Evolutionary conservation across 768 basidiomycete species (phyloP).

Genomic region (Austroboletus eburneus): DNA sequence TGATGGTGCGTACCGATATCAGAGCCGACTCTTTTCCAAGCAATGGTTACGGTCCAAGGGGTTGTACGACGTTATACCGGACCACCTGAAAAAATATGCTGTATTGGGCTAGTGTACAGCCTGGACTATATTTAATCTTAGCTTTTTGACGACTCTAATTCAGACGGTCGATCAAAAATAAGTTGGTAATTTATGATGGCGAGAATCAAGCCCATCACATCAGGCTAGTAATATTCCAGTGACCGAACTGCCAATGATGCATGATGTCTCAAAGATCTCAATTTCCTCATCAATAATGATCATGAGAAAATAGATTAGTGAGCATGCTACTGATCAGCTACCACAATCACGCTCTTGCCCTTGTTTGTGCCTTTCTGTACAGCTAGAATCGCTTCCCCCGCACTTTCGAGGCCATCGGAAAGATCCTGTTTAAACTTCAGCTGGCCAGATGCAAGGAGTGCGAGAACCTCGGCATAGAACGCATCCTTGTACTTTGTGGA

Average conservation of each 20-base stretch:
- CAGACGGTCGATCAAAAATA: too few relatives aligned
- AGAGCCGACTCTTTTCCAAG: slow-evolving; percentile 92
- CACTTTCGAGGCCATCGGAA: slow-evolving; percentile 39
- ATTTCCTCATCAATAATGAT: too few relatives aligned
- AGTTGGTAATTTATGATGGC: too few relatives aligned
- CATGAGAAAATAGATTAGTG: not conserved
- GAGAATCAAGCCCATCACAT: too few relatives aligned
- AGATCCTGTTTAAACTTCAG: slow-evolving; percentile 47
- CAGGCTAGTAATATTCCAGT: too few relatives aligned
- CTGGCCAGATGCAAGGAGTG: slow-evolving; percentile 41
- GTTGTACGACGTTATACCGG: slow-evolving; percentile 73
- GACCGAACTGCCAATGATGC: too few relatives aligned
- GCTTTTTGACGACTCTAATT: too few relatives aligned
- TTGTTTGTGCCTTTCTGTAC: slow-evolving; percentile 34
- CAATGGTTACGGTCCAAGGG: slow-evolving; percentile 85
- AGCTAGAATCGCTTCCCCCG: slow-evolving; percentile 35
- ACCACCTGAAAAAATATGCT: slow-evolving; percentile 81
- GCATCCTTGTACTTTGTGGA: slow-evolving; percentile 35
- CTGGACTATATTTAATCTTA: too few relatives aligned
- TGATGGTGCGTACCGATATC: slow-evolving; percentile 97
- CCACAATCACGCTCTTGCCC: slow-evolving; percentile 23
- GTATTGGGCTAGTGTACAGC: slow-evolving; percentile 59
- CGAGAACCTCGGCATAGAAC: slow-evolving; percentile 42
- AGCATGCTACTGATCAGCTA: slow-evolving; percentile 6
- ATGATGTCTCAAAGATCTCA: too few relatives aligned